These are phyloP conservation scores for Silene noctiflora DNA, from an alignment of 179 eudicot genomes.

Conservation along the genomic window DNA sequence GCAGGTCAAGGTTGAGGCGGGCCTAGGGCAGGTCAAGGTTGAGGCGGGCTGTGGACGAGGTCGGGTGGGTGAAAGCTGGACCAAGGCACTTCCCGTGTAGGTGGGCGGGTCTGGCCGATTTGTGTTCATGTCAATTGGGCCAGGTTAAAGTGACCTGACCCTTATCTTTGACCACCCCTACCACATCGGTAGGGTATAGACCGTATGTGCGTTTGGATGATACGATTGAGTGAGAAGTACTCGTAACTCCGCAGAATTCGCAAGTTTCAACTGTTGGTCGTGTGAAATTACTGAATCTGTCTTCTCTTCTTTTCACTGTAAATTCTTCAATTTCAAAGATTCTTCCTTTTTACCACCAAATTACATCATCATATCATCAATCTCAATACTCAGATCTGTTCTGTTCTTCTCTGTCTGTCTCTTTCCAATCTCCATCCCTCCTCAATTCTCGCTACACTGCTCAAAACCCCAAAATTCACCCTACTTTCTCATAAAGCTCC, in stretches of 20 bases:
- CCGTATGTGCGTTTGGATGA: no score
- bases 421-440: conserved; percentile 4
- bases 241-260: background rate
- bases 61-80: no score
- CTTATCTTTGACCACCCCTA: no score
- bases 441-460: conserved; percentile 20
- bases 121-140: no score
- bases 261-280: background rate
- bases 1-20: no score
- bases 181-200: no score
- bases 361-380: background rate
- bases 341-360: background rate
- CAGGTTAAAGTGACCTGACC: no score
- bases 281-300: conserved; percentile 4
- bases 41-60: no score
- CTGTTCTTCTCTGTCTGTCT: conserved; percentile 2
- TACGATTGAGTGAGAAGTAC: background rate
- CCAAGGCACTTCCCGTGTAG: no score
- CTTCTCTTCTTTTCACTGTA: background rate
- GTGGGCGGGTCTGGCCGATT: no score
- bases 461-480: background rate
- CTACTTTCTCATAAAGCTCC: background rate
- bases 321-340: background rate
- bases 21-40: no score
- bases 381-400: conserved; percentile 11